These are phyloP conservation scores for Xylariaceae sp. DNA, from an alignment of 2,329 filamentous ascomycete species.

Conservation along the genomic window DNA sequence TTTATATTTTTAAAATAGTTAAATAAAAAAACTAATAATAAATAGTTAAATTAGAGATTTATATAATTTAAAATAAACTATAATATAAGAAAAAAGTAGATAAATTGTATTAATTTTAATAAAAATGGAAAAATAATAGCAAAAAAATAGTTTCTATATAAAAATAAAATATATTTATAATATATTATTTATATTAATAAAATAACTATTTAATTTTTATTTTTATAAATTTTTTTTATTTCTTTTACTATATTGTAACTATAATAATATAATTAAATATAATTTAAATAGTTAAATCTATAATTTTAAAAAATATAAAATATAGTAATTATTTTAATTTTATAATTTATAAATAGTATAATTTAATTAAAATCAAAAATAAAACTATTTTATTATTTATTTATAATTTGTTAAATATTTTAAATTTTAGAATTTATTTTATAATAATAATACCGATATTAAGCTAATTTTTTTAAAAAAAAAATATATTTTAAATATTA, in stretches of 20 bases:
- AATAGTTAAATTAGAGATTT: too few relatives aligned
- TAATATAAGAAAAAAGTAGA: background rate
- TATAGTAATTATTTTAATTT: background rate
- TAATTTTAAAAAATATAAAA: background rate
- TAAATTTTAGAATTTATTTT: too few relatives aligned
- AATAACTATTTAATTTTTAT: background rate
- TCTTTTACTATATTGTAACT: too few relatives aligned
- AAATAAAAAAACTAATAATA: background rate
- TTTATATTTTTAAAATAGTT: background rate
- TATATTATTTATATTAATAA: background rate
- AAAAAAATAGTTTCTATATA: background rate
- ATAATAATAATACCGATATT: too few relatives aligned
- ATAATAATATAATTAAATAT: too few relatives aligned
- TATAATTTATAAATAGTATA: background rate
- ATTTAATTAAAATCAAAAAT: too few relatives aligned
- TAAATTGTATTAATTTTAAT: background rate
- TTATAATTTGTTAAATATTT: too few relatives aligned
- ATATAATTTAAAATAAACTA: too few relatives aligned
- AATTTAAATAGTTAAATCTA: background rate
- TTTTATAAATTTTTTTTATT: too few relatives aligned
- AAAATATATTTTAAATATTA: too few relatives aligned
- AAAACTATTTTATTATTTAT: too few relatives aligned
- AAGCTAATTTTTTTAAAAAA: too few relatives aligned
- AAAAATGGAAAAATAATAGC: background rate
- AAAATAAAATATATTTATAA: background rate